Evolutionary conservation across 805 yeast species (phyloP), one percentile per base, ranked within the genome.

Genomic region (Blastobotrys chiropterorum): DNA sequence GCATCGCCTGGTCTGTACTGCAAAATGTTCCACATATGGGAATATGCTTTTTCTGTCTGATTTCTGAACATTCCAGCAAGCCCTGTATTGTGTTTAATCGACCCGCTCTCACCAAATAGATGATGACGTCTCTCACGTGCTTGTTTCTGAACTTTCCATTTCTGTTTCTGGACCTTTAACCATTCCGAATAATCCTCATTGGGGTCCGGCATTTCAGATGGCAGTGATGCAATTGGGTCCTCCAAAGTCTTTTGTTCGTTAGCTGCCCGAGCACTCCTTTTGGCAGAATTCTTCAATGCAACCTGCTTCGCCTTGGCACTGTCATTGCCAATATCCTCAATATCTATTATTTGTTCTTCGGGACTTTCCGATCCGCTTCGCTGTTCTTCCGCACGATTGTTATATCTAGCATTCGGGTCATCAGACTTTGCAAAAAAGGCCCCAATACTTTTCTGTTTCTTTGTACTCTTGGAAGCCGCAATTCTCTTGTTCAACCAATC

Each of bases 11-110:
- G 46, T 41, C 60, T 82, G 61, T 87, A 82, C 59, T 89, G 90
- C 38, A 94, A 67, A 38, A 94, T 75, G 56, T 90, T 89, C 99
- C 99, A 94, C 31, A 82, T 78, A 5, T 83, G 83, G 7, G 88
- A 85, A 60, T 85, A 82, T 41, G 75, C 78, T 11, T 55, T 53
- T 62, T 85, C 96, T 0, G 95, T 95, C 60, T 86, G 94, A 48
- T 79, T 78, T 48, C 86, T 78, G 43, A 90, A 72, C 73, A 90
- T 76, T 17, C 78, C 78, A 6, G 90, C 85, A 44, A 92, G 82
- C 14, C 68, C 68, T 0, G 77, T 66, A 17, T 53, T 52, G 3
- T 55, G 44, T 1, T 82, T 71, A 2, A 81, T 64, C 22, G 72
- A 78, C 1, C 75, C 68, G 4, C 77, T 72, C 30, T 75, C 73